These are phyloP conservation scores for Syzygium aqueum DNA, from an alignment of 345 rosid genomes.

Conservation along the genomic window DNA sequence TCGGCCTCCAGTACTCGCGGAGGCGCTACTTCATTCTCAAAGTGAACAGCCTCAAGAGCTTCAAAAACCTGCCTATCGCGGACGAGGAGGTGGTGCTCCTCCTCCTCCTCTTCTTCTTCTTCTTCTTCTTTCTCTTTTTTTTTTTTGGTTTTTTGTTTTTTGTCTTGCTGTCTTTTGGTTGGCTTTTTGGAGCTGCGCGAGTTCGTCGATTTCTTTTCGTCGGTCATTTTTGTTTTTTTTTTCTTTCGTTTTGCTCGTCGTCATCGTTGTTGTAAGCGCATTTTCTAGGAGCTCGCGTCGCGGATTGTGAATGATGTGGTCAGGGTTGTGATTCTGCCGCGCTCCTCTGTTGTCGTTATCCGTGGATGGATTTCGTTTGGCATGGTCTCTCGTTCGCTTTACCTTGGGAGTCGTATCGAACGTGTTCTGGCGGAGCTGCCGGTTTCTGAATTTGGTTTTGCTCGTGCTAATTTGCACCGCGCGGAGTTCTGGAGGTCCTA, in stretches of 20 bases:
- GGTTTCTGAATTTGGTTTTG: background rate
- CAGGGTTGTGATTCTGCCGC: background rate
- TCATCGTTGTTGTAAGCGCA: background rate
- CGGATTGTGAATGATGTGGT: background rate
- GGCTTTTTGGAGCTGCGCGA: background rate
- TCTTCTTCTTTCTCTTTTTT: background rate
- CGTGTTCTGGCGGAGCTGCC: background rate
- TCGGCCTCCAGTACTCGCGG: slow-evolving; percentile 68
- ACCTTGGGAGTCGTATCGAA: background rate
- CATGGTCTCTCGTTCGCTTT: background rate
- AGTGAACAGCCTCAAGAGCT: slow-evolving; percentile 52
- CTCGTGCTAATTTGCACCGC: background rate
- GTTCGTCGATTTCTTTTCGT: background rate
- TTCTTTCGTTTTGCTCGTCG: background rate
- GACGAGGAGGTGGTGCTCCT: slow-evolving; percentile 55
- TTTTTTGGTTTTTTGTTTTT: background rate
- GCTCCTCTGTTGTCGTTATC: background rate
- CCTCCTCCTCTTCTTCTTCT: background rate
- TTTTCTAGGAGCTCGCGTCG: background rate
- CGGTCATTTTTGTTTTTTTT: background rate
- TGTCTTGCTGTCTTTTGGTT: background rate
- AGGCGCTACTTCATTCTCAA: slow-evolving; percentile 72
- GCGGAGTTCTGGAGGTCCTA: too few species aligned
- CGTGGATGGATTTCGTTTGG: background rate
- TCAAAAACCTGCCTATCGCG: slow-evolving; percentile 46